These are phyloP conservation scores for Scheffersomyces illinoinensis DNA, from an alignment of 1,139 yeast genomes.

Conservation along the genomic window DNA sequence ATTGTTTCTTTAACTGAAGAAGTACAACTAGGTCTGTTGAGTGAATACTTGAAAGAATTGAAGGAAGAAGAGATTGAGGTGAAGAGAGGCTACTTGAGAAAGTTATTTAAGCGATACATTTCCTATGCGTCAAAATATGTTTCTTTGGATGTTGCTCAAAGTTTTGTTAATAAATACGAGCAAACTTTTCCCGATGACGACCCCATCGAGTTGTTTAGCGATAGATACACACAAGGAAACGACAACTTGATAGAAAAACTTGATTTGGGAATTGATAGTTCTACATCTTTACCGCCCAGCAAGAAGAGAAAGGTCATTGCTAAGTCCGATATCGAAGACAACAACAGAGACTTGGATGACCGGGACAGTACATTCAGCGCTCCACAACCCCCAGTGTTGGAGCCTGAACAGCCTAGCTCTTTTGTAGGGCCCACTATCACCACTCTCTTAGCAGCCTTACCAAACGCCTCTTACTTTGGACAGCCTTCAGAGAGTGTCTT, in stretches of 20 bases:
- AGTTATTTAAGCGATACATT: constrained; percentile 27
- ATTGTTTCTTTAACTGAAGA: constrained; percentile 24
- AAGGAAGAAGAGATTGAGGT: constrained; percentile 20
- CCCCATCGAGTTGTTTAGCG: constrained; percentile 40
- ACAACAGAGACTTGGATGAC: background rate
- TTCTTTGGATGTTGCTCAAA: constrained; percentile 65
- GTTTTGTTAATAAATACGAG: constrained; percentile 65
- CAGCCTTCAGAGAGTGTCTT: constrained; percentile 41
- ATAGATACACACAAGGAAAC: constrained; percentile 45
- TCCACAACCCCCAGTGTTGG: background rate
- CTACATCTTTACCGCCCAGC: constrained; percentile 12
- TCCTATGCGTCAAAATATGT: constrained; percentile 49
- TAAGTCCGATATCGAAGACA: background rate
- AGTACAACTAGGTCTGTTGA: constrained; percentile 17
- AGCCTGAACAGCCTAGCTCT: constrained; percentile 18
- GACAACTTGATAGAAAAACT: constrained; percentile 45
- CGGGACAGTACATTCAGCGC: background rate
- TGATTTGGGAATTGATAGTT: constrained; percentile 38
- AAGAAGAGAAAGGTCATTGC: constrained; percentile 10
- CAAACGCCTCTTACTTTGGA: constrained; percentile 50
- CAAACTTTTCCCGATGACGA: constrained; percentile 66
- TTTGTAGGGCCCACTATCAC: constrained; percentile 55
- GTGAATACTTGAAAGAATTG: constrained; percentile 17
- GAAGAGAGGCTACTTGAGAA: constrained; percentile 26
- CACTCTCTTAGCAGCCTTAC: constrained; percentile 53